A percentile compares a stretch with the other conserved stretches of the same genome.
These are phyloP conservation scores for Monascus ruber DNA, from an alignment of 2,329 filamentous ascomycete genomes.

Conservation along the genomic window DNA sequence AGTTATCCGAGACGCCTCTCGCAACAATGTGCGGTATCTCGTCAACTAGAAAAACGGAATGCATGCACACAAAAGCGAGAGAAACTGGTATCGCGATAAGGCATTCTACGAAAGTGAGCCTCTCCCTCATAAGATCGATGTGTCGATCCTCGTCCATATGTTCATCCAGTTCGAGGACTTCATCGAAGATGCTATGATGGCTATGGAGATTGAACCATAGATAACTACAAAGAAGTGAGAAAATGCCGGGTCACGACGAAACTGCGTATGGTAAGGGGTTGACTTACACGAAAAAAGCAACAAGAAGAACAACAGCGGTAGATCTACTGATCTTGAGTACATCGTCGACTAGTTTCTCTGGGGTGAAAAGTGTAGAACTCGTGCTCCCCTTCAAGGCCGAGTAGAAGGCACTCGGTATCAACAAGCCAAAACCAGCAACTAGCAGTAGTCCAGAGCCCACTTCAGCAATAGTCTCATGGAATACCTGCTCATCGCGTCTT, in stretches of 20 bases:
- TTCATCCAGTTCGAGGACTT: constrained; percentile 62
- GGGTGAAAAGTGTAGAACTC: constrained; percentile 23
- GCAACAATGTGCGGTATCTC: constrained; percentile 56
- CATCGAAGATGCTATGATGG: constrained; percentile 66
- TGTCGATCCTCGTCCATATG: constrained; percentile 52
- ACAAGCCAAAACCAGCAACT: constrained; percentile 53
- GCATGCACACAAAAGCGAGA: constrained; percentile 58
- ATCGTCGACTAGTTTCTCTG: constrained; percentile 37
- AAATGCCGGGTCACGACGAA: not conserved
- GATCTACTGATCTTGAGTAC: constrained; percentile 58
- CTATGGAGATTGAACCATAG: constrained; percentile 65
- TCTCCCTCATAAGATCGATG: constrained; percentile 49
- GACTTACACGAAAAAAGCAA: constrained; percentile 53
- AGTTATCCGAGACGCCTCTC: constrained; percentile 44
- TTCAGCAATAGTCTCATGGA: constrained; percentile 66
- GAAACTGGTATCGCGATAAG: constrained; percentile 53
- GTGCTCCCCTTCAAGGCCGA: constrained; percentile 34
- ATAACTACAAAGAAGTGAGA: constrained; percentile 21
- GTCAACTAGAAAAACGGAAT: constrained; percentile 61
- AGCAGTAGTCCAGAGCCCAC: constrained; percentile 66
- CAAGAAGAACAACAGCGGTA: constrained; percentile 57
- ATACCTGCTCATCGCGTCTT: constrained; percentile 53
- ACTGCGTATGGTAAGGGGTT: not conserved
- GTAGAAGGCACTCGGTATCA: constrained; percentile 37
- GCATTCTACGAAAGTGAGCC: constrained; percentile 65